Evolutionary conservation across 441 rosid genomes (phyloP), one percentile per base, ranked within the genome.

Genomic region (Gossypium schwendimanii): DNA sequence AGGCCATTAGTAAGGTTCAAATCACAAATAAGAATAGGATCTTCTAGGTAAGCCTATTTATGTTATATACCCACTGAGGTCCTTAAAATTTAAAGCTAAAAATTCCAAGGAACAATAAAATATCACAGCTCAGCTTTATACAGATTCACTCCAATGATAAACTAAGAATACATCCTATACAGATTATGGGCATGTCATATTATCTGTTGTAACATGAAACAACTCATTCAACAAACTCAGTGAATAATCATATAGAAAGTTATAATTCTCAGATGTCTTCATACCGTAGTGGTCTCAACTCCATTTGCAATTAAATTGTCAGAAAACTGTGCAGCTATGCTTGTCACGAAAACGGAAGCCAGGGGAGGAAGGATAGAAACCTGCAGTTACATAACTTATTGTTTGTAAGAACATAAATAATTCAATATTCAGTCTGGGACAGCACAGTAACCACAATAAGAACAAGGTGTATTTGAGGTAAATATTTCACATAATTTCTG

Each of bases 291-390:
- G 74, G 89, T 89, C 50, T 89, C 93, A 75, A 91, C 88, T 71
- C 99, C 97, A 70, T 71, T 88, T 63, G 96, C 61, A 60, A 94
- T 94, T 70, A 92, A 84, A 76, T 83, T 84, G 83, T 94, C 99
- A 58, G 99, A 97, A 69, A 88, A 70, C 74, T 92, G 99, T 70
- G 99, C 81, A 69, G 96, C 98, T 55, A 87, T 50, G 75, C 82
- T 87, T 44, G 96, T 88, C 70, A 92, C 92, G 4, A 94, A 80
- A 78, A 89, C 73, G 21, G 98, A 94, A 81, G 97, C 93, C 79
- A 92, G 73, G 31, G 99, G 97, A 73, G 99, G 99, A 82, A 94
- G 99, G 87, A 94, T 87, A 21, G 99, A 94, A 66, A 94, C 97
- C 99, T 94, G 91, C 80, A 77, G 84, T 76, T 55, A 82, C 23